These are phyloP conservation scores for Boletus sp. DNA, from an alignment of 768 basidiomycete genomes.

Conservation along the genomic window DNA sequence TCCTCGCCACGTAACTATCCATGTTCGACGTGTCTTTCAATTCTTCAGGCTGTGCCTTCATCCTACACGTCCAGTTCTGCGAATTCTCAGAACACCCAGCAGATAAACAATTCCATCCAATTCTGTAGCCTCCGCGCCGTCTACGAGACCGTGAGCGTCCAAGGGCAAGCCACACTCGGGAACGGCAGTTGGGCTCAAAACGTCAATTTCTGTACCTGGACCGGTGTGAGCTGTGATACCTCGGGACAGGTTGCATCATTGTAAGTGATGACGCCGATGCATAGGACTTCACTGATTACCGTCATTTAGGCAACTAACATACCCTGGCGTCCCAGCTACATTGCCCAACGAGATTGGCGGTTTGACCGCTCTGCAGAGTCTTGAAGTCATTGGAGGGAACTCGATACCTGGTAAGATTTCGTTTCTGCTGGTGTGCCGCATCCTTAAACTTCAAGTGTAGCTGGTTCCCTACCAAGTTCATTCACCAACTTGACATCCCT, in stretches of 20 bases:
- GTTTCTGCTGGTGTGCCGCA: background rate
- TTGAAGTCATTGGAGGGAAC: conserved; percentile 42
- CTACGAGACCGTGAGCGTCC: conserved; percentile 37
- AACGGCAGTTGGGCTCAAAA: conserved; percentile 47
- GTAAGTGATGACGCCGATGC: conserved; percentile 30
- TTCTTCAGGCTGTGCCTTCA: conserved; percentile 38
- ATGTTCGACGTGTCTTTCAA: conserved; percentile 44
- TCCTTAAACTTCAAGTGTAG: conserved; percentile 22
- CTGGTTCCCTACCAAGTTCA: conserved; percentile 40
- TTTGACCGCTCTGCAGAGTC: conserved; percentile 37
- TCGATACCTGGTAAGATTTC: conserved; percentile 39
- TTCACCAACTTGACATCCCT: conserved; percentile 39
- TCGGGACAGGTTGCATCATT: conserved; percentile 40
- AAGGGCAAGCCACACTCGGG: conserved; percentile 39
- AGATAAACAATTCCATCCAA: conserved; percentile 39
- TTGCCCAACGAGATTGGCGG: conserved; percentile 43
- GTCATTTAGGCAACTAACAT: conserved; percentile 36
- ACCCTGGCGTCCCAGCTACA: conserved; percentile 46
- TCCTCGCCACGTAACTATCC: conserved; percentile 43
- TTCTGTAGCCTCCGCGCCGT: conserved; percentile 48
- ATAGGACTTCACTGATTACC: background rate
- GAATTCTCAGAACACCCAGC: conserved; percentile 34
- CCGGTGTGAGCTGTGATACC: conserved; percentile 43
- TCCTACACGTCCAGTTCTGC: conserved; percentile 29
- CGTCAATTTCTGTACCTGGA: conserved; percentile 46